Base-by-base conservation (phyloP, 768 basidiomycete genomes). In the Paxillus involutus region DNA sequence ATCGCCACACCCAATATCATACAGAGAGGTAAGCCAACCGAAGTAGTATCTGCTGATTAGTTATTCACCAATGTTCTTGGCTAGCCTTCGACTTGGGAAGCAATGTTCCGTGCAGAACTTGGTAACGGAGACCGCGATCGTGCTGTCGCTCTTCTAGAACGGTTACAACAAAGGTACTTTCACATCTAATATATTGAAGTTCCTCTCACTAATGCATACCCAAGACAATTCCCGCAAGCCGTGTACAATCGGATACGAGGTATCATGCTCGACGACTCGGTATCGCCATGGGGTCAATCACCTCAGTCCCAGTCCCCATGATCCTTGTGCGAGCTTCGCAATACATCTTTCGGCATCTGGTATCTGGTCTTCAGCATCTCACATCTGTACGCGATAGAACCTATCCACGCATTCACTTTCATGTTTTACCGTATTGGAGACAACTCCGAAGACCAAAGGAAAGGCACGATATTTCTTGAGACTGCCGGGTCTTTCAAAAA, bases 101-200 rank as follows among this genome's bases (percentile, higher is more conserved):
- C 84, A 5, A 98, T 99, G 94, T 84, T 99, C 58, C 83, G 91
- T 13, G 91, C 90, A 1, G 97, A 99, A 67, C 77, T 98, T 11
- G 85, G 85, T 17, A 82, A 79, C 47, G 91, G 91, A 12, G 82
- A 91, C 60, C 82, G 84, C 12, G 80, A 85, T 44, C 77, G 78
- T 11, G 96, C 95, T 0, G 44, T 82, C 4, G 80, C 76, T 3
- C 75, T 98, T 0, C 75, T 95, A 30, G 79, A 83, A 51, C 80
- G 91, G 44, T 72, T 94, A 60, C 84, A 82, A 70, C 79, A 84
- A 63, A 81, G 92, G 87, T 88, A 59, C 32, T 75, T 29, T 14
- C 39, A 37, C 49, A 3, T 14, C 37, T 24, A 40, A 6, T 33
- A 3, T 14, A 47, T 43, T 24, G n/a, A 16, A 35, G 41, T 7